Base-by-base conservation (phyloP, 768 basidiomycete genomes). In the Hypsizygus marmoreus region DNA sequence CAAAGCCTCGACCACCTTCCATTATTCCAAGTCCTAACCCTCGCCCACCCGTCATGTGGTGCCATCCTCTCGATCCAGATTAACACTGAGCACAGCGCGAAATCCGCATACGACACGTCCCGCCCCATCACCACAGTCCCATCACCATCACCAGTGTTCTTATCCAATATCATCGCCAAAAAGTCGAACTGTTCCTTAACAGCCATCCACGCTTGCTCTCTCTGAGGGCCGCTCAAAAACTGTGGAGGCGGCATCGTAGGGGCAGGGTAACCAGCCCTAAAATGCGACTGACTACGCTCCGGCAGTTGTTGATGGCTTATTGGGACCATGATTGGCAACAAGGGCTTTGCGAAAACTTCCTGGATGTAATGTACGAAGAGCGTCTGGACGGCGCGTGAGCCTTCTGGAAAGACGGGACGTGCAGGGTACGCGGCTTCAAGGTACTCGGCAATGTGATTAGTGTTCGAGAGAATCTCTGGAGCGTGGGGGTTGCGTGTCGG, bases 21-120 rank as follows among this genome's bases (percentile, higher is more conserved):
- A 3, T 70, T 73, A 55, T 86, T 82, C 86, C 86, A 89, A 20
- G 76, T 73, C 39, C 79, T 66, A n/a, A 89, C 74, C 42, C 80
- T 67, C 17, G 73, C 68, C 87, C 87, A 90, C 11, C 82, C 84
- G 51, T 88, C 84, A 45, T 84, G 80, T n/a, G 83, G 75, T 3
- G 84, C 78, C 58, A 88, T 79, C 37, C 78, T 72, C 59, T 88
- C 81, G 31, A 88, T 82, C 86, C 85, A 90, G 35, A 88, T 76
- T 31, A 89, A 64, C 13, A 86, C 75, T 0, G 87, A 79, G 53
- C 84, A 86, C 16, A 90, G 64, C 4, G 84, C 80, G 58, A 89
- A 88, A 54, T 89, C 87, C 2, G 84, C 84, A 53, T 88, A 87
- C 8, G 78, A 80, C 39, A 88, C 71, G 14, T 85, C 81, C 26